These are phyloP conservation scores for Herpotrichia juniperi DNA, from an alignment of 2,329 filamentous ascomycete genomes.

Conservation along the genomic window DNA sequence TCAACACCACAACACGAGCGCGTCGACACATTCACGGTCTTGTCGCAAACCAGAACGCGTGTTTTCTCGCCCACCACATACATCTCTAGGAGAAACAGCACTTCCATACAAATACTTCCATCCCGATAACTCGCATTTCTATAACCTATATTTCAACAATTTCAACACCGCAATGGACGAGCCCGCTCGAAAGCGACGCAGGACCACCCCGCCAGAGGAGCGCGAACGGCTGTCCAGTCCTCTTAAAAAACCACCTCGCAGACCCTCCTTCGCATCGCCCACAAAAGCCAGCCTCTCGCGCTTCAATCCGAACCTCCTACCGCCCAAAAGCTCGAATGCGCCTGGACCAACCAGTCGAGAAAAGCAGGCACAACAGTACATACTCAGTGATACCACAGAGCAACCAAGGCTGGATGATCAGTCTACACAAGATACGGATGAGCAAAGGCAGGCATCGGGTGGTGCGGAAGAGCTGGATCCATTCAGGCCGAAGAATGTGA, in stretches of 20 bases:
- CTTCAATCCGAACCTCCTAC: slow-evolving; percentile 42
- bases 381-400: slow-evolving; percentile 18
- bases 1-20: slow-evolving; percentile 34
- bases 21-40: slow-evolving; percentile 18
- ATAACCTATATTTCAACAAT: neutral
- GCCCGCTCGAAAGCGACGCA: slow-evolving; percentile 42
- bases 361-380: slow-evolving; percentile 26
- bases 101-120: slow-evolving; percentile 2
- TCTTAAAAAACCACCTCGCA: slow-evolving; percentile 33
- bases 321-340: slow-evolving; percentile 18
- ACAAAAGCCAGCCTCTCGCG: slow-evolving; percentile 48
- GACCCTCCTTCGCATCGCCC: slow-evolving; percentile 47
- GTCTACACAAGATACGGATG: neutral
- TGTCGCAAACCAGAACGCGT: neutral
- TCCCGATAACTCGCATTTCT: neutral
- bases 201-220: slow-evolving; percentile 35
- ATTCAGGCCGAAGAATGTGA: slow-evolving; percentile 8
- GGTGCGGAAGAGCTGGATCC: slow-evolving; percentile 1
- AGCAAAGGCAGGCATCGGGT: slow-evolving; percentile 2
- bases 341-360: slow-evolving; percentile 19
- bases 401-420: neutral
- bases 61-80: neutral
- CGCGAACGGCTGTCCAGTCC: slow-evolving; percentile 16
- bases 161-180: slow-evolving; percentile 30
- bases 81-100: neutral